These are phyloP conservation scores for Coniochaeta prunicola DNA, from an alignment of 2,329 filamentous ascomycete genomes.

Conservation along the genomic window DNA sequence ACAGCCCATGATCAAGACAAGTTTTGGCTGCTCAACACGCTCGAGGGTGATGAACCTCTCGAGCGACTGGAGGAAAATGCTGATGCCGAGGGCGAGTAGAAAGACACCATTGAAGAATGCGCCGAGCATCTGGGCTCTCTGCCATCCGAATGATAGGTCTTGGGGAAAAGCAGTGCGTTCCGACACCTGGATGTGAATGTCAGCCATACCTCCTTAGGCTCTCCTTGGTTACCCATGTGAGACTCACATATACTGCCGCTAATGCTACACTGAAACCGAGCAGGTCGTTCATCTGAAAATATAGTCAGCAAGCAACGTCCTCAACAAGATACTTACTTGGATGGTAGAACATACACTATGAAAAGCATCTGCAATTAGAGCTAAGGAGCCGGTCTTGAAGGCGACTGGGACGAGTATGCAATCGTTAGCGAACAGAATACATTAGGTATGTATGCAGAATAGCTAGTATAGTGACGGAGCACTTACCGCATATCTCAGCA, in stretches of 20 bases:
- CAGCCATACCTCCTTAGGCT: neutral
- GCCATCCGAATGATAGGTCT: constrained; percentile 67
- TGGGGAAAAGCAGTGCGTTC: constrained; percentile 49
- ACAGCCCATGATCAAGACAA: constrained; percentile 63
- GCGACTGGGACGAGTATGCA: constrained; percentile 37
- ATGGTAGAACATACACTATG: constrained; percentile 54
- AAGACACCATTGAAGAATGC: constrained; percentile 79
- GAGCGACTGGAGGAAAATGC: constrained; percentile 66
- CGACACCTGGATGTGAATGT: constrained; percentile 38
- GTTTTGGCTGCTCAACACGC: constrained; percentile 53
- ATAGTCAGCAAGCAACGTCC: neutral
- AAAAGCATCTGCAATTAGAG: constrained; percentile 70
- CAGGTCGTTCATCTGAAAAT: constrained; percentile 58
- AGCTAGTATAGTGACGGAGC: neutral
- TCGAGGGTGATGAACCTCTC: constrained; percentile 58
- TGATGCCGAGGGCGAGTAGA: constrained; percentile 62
- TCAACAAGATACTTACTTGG: neutral
- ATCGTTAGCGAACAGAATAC: constrained; percentile 6
- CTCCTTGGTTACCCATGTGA: neutral
- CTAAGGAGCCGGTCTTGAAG: constrained; percentile 64
- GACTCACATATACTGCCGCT: constrained; percentile 29
- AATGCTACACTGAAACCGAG: constrained; percentile 63
- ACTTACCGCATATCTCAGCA: constrained; percentile 39
- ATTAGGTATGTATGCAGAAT: neutral
- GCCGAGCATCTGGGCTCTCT: constrained; percentile 63